These are phyloP conservation scores for Leccinum boreale DNA, from an alignment of 768 basidiomycete species.

Conservation along the genomic window DNA sequence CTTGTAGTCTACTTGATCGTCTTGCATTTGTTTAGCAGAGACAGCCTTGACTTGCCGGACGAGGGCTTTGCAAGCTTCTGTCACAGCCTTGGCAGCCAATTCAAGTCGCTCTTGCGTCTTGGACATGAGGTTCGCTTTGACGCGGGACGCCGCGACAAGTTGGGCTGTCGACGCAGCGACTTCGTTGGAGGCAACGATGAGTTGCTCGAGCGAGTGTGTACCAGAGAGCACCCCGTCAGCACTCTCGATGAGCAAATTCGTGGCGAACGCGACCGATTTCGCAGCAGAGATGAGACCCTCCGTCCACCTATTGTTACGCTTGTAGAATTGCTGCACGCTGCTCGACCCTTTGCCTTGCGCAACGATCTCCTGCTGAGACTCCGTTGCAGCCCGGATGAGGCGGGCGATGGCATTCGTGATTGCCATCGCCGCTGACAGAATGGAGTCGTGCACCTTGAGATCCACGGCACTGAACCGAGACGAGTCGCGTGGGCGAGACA, in stretches of 20 bases:
- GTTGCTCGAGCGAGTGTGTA: slow-evolving; percentile 95
- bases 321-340: slow-evolving; percentile 96
- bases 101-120: slow-evolving; percentile 97
- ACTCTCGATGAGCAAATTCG: slow-evolving; percentile 91
- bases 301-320: slow-evolving; percentile 99
- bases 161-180: slow-evolving; percentile 97
- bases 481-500: slow-evolving; percentile 85
- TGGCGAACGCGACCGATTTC: slow-evolving; percentile 96
- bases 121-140: slow-evolving; percentile 97
- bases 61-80: slow-evolving; percentile 94
- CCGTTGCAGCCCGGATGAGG: slow-evolving; percentile 94
- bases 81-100: slow-evolving; percentile 94
- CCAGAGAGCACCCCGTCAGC: slow-evolving; percentile 97
- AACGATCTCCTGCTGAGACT: slow-evolving; percentile 98
- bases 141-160: slow-evolving; percentile 95
- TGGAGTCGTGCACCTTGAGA: slow-evolving; percentile 96
- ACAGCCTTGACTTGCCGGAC: slow-evolving; percentile 96
- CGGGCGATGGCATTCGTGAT: slow-evolving; percentile 95
- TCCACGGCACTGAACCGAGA: slow-evolving; percentile 88
- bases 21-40: slow-evolving; percentile 74
- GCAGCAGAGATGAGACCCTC: slow-evolving; percentile 98
- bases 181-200: slow-evolving; percentile 99
- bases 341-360: slow-evolving; percentile 92
- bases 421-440: slow-evolving; percentile 87
- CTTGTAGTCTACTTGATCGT: slow-evolving; percentile 82